phyloP scores from a whole-genome alignment of 2,329 filamentous ascomycete genomes.

The Emergomyces africanus region DNA sequence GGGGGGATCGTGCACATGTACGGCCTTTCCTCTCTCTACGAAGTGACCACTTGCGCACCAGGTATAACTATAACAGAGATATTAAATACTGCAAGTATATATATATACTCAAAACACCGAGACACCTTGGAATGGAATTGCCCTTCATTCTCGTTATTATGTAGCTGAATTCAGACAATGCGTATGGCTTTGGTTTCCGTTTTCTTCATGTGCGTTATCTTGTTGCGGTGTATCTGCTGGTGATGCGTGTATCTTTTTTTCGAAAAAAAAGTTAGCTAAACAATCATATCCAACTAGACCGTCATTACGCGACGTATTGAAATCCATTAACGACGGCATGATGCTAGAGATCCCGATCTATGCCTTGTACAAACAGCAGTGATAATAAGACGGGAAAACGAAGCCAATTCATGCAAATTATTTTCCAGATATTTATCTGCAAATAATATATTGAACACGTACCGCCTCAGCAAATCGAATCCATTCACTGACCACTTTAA shows the following conservation, averaged over 20 bases:
- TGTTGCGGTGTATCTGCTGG: background rate
- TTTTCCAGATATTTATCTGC: background rate
- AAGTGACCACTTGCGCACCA: background rate
- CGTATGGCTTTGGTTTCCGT: background rate
- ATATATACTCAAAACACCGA: background rate
- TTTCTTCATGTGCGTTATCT: background rate
- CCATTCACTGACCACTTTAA: conserved; percentile 71
- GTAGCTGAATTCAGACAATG: background rate
- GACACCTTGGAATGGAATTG: background rate
- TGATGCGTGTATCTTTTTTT: background rate
- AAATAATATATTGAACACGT: conserved; percentile 16
- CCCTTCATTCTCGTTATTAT: background rate
- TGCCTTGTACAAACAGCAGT: background rate
- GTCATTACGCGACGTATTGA: background rate
- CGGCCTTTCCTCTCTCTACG: background rate
- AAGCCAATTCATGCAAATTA: background rate
- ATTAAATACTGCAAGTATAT: background rate
- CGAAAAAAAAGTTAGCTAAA: background rate
- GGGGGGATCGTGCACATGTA: too few relatives aligned
- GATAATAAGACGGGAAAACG: background rate
- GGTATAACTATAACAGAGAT: background rate
- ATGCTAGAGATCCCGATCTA: background rate
- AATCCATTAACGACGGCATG: background rate
- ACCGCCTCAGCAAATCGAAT: conserved; percentile 58
- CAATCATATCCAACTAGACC: background rate